Conservation (phyloP, 805 yeast species). For the Hanseniaspora clermontiae region DNA sequence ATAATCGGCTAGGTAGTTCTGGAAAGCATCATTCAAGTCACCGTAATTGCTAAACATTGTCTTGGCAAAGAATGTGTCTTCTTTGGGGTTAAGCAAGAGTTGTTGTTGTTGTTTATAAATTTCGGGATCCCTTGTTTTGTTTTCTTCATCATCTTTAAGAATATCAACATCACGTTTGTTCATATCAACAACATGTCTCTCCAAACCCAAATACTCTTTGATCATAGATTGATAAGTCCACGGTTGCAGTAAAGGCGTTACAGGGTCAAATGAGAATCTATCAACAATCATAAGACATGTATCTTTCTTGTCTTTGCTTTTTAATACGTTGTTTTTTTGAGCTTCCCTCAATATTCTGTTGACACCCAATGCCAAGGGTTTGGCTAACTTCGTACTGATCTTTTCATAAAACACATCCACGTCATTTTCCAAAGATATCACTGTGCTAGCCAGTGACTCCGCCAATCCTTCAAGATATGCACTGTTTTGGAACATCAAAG, state of each 20-base stretch:
- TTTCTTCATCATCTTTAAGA: slow-evolving; percentile 7
- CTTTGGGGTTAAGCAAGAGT: slow-evolving; percentile 52
- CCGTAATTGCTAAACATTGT: slow-evolving; percentile 88
- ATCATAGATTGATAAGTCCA: slow-evolving; percentile 99
- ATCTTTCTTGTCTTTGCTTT: slow-evolving; percentile 42
- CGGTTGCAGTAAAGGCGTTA: slow-evolving; percentile 83
- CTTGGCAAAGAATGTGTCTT: slow-evolving; percentile 65
- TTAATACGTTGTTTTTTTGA: slow-evolving; percentile 46
- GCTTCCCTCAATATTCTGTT: slow-evolving; percentile 48
- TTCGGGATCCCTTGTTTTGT: slow-evolving; percentile 4
- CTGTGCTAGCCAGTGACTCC: slow-evolving; percentile 34
- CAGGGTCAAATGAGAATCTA: slow-evolving; percentile 68
- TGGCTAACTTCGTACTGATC: slow-evolving; percentile 34
- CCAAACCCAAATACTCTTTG: slow-evolving; percentile 76
- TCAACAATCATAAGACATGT: slow-evolving; percentile 56
- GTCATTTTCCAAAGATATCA: slow-evolving; percentile 54
- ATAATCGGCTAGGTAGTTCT: slow-evolving; percentile 70
- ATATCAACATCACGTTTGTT: slow-evolving; percentile 22
- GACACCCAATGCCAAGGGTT: slow-evolving; percentile 3
- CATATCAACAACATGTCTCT: slow-evolving; percentile 66
- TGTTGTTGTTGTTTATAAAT: slow-evolving; percentile 40
- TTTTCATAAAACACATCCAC: slow-evolving; percentile 72
- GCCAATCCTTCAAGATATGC: slow-evolving; percentile 30
- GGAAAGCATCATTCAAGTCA: slow-evolving; percentile 79
- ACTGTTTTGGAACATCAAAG: slow-evolving; percentile 19